These are phyloP conservation scores for Allomyces arbusculus DNA, from an alignment of 192 early-diverging fungal species.

Conservation along the genomic window DNA sequence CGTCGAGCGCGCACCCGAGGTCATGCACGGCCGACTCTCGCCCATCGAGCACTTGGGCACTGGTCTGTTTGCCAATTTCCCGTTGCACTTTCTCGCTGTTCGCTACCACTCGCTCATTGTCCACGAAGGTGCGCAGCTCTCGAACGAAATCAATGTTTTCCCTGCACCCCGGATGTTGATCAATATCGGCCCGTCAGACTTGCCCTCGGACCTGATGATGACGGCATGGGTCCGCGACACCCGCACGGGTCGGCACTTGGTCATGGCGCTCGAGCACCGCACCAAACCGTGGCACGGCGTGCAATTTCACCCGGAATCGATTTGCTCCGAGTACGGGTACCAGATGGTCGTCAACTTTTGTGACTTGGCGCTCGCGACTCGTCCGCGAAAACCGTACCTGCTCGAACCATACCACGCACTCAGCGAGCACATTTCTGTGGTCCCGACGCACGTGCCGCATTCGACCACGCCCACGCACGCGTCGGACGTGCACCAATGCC, in stretches of 20 bases:
- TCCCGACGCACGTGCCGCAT: too few relatives aligned
- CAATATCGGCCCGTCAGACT: slow-evolving; percentile 13
- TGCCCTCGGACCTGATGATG: slow-evolving; percentile 33
- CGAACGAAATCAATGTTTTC: neutral
- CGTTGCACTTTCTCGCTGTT: slow-evolving; percentile 48
- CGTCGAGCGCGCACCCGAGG: slow-evolving; percentile 39
- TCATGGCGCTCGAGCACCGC: slow-evolving; percentile 67
- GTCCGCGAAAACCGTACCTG: too few relatives aligned
- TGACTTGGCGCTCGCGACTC: slow-evolving; percentile 12
- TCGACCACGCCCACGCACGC: too few relatives aligned
- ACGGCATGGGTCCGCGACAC: slow-evolving; percentile 30
- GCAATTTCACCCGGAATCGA: slow-evolving; percentile 93
- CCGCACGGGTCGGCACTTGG: neutral
- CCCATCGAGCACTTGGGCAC: slow-evolving; percentile 19
- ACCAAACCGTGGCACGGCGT: slow-evolving; percentile 59
- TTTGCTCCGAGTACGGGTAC: slow-evolving; percentile 60
- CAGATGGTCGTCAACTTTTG: slow-evolving; percentile 56
- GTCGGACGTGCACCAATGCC: neutral
- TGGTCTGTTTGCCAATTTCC: slow-evolving; percentile 35
- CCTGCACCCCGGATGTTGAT: neutral
- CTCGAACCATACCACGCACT: too few relatives aligned
- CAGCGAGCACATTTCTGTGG: too few relatives aligned
- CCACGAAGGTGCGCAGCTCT: slow-evolving; percentile 18
- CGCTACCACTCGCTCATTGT: slow-evolving; percentile 82
- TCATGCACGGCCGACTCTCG: slow-evolving; percentile 69